phyloP scores from a whole-genome alignment of 129 eudicot species.

The Solidago caesia region DNA sequence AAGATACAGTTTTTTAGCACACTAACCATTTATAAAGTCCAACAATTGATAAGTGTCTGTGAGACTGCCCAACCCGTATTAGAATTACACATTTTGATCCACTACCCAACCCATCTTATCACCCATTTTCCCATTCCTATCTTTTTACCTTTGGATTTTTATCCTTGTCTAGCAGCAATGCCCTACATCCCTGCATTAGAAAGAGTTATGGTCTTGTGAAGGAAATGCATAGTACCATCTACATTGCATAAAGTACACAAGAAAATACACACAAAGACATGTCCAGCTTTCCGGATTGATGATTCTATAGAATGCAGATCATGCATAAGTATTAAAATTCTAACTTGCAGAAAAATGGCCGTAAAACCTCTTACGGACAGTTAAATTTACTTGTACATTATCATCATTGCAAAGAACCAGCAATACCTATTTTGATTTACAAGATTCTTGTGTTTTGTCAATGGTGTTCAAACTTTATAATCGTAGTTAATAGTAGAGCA shows the following conservation, averaged over 20 bases:
- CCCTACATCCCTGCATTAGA: slow-evolving; percentile 85
- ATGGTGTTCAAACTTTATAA: not conserved
- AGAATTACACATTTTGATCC: not conserved
- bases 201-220: slow-evolving; percentile 4
- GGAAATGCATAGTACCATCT: not conserved
- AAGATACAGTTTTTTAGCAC: not conserved
- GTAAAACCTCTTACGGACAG: not conserved
- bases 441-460: slow-evolving; percentile 14
- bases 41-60: not conserved
- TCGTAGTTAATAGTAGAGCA: not conserved
- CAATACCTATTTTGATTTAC: not conserved
- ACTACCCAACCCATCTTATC: not conserved
- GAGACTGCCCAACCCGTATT: not conserved
- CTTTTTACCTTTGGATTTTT: slow-evolving; percentile 71
- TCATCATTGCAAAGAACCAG: not conserved
- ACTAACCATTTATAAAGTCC: not conserved
- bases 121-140: not conserved
- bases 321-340: slow-evolving; percentile 1
- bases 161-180: slow-evolving; percentile 84
- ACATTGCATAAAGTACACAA: not conserved
- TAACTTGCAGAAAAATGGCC: not conserved
- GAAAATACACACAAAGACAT: not conserved
- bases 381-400: not conserved
- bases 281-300: not conserved
- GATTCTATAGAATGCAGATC: not conserved